Conservation (phyloP, 768 basidiomycete genomes). For the Tylopilus felleus region DNA sequence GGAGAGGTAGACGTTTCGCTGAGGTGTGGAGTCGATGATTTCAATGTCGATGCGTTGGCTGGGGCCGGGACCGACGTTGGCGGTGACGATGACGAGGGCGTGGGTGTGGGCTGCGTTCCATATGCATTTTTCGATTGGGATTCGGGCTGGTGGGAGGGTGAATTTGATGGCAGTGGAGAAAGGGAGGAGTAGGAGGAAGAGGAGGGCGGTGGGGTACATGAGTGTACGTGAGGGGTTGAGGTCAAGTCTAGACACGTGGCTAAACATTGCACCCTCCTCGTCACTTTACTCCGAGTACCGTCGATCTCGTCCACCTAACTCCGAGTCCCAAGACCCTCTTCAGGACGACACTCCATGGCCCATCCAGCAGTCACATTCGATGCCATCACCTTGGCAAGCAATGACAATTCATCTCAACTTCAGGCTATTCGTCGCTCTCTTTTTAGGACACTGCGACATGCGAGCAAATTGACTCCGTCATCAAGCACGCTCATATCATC, state of each 20-base stretch:
- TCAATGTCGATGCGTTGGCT: conserved; percentile 90
- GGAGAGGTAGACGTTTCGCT: conserved; percentile 85
- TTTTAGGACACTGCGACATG: no score
- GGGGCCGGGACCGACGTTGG: conserved; percentile 76
- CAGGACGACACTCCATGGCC: no score
- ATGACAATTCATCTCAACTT: no score
- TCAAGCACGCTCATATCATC: no score
- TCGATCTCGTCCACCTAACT: no score
- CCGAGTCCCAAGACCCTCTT: no score
- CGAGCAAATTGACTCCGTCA: no score
- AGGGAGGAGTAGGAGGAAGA: conserved; percentile 29
- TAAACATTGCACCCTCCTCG: no score
- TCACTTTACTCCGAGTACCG: no score
- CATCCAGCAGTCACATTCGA: no score
- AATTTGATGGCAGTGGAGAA: conserved; percentile 77
- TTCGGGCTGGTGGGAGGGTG: conserved; percentile 62
- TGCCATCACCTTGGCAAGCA: no score
- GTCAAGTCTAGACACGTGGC: not conserved
- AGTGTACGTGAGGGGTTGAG: conserved; percentile 2
- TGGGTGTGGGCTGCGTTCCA: conserved; percentile 91
- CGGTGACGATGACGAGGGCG: conserved; percentile 92
- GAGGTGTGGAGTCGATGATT: conserved; percentile 83
- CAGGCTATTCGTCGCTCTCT: no score
- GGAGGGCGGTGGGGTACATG: conserved; percentile 9
- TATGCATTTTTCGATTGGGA: conserved; percentile 82